Evolutionary conservation across 495 filamentous ascomycete species (phyloP).

Genomic region (Penicillium simplicissimum): DNA sequence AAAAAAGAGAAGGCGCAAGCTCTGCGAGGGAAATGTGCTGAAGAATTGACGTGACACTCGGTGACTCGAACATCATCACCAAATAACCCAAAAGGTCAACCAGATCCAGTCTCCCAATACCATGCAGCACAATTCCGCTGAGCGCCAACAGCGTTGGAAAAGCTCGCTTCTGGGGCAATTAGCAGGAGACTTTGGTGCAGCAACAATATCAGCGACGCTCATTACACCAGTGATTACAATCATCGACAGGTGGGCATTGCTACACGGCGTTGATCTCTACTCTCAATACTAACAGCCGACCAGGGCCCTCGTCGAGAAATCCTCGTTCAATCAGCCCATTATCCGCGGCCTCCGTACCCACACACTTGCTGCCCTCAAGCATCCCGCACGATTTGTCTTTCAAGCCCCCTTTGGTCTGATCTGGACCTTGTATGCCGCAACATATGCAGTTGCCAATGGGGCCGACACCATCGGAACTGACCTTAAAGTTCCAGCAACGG

Average conservation of each 20-base stretch:
- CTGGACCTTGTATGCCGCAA: conserved; percentile 37
- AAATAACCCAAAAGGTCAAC: not conserved
- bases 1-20: not conserved
- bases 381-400: conserved; percentile 26
- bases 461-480: conserved; percentile 31
- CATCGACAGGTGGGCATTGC: conserved; percentile 31
- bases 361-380: conserved; percentile 21
- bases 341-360: conserved; percentile 31
- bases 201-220: conserved; percentile 32
- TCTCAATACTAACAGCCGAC: conserved; percentile 2
- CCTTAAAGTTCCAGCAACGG: conserved; percentile 19
- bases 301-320: conserved; percentile 36
- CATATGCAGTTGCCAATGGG: conserved; percentile 37
- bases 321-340: conserved; percentile 28
- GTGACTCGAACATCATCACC: not conserved
- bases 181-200: conserved; percentile 33
- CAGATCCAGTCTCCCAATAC: not conserved
- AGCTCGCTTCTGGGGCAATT: conserved; percentile 15
- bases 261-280: not conserved
- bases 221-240: conserved; percentile 35
- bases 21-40: not conserved
- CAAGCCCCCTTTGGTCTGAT: conserved; percentile 29
- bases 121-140: conserved; percentile 16
- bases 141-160: conserved; percentile 15
- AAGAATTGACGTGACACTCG: not conserved